Evolutionary conservation across 768 basidiomycete genomes (phyloP), one percentile per base, ranked within the genome.

Genomic region (Sporobolomyces roseus): DNA sequence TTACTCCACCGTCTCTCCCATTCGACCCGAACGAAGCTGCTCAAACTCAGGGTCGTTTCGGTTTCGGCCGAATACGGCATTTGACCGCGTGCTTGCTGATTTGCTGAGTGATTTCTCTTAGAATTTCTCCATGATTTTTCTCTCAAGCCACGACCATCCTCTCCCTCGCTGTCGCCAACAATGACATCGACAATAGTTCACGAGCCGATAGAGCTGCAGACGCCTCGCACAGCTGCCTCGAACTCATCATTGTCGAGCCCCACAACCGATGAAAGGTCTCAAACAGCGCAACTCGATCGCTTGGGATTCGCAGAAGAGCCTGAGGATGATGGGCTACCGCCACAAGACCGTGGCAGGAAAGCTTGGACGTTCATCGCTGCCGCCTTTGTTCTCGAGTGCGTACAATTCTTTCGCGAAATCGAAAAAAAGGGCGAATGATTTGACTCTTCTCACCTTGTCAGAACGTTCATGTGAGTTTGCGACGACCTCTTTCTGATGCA

Each of bases 351-450:
- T 5, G 63, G 63, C 2, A 21, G 50, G 21, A 45, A 45, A 14
- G 63, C 63, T 5, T 63, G 63, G 63, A 13, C 2, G 9, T 63
- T 54, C 33, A 43, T 63, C 16, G 43, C 50, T 7, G 63, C 63
- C 2, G 63, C 63, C 8, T 63, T 21, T n/a, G 30, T 63, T 19
- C 63, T 63, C 35, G 63, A 63, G n/a, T n/a, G n/a, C n/a, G n/a
- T n/a, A n/a, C n/a, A n/a, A n/a, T n/a, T n/a, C n/a, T n/a, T n/a
- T n/a, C n/a, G n/a, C n/a, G n/a, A n/a, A n/a, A n/a, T n/a, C n/a
- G n/a, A n/a, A n/a, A n/a, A n/a, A n/a, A n/a, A n/a, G n/a, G n/a
- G n/a, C n/a, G n/a, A n/a, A n/a, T n/a, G n/a, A n/a, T n/a, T n/a
- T n/a, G n/a, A n/a, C n/a, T n/a, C n/a, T n/a, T n/a, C n/a, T n/a